A percentile compares a stretch with the other conserved stretches of the same genome.
phyloP scores from a whole-genome alignment of 768 basidiomycete species.

The Podaxis carcinomalis region DNA sequence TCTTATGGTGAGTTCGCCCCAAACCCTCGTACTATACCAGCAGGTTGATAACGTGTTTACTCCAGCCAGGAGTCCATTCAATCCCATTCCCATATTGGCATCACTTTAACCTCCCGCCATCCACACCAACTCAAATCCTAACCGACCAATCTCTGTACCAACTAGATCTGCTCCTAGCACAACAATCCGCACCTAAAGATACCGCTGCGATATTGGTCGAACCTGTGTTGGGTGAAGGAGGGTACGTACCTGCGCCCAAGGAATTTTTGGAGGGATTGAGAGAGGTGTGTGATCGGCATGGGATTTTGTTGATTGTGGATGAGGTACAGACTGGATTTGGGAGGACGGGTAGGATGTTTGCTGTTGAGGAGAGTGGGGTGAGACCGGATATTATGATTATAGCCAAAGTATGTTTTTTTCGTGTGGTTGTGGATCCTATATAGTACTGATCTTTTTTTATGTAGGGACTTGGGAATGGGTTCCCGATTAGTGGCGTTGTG shows the following conservation, averaged over 20 bases:
- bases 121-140: slow-evolving; percentile 53
- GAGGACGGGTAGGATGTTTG: slow-evolving; percentile 78
- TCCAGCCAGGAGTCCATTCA: slow-evolving; percentile 76
- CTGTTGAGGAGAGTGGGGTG: slow-evolving; percentile 80
- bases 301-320: slow-evolving; percentile 79
- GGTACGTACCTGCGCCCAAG: slow-evolving; percentile 85
- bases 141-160: slow-evolving; percentile 69
- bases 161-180: slow-evolving; percentile 68
- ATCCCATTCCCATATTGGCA: slow-evolving; percentile 95
- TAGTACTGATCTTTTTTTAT: no score
- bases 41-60: neutral
- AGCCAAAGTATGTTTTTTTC: slow-evolving; percentile 48
- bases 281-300: slow-evolving; percentile 81
- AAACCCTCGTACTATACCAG: neutral
- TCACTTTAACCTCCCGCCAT: slow-evolving; percentile 56
- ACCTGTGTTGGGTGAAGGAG: slow-evolving; percentile 93
- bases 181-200: slow-evolving; percentile 80
- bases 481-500: slow-evolving; percentile 87
- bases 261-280: slow-evolving; percentile 79
- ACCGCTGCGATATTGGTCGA: slow-evolving; percentile 94
- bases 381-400: slow-evolving; percentile 85
- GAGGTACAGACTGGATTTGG: slow-evolving; percentile 92
- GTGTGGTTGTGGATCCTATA: no score
- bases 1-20: slow-evolving; percentile 60
- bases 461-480: slow-evolving; percentile 82